A percentile compares a stretch with the other conserved stretches of the same genome.
These are phyloP conservation scores for Intubia oerlemansii DNA, from an alignment of 2,329 filamentous ascomycete genomes.

Conservation along the genomic window DNA sequence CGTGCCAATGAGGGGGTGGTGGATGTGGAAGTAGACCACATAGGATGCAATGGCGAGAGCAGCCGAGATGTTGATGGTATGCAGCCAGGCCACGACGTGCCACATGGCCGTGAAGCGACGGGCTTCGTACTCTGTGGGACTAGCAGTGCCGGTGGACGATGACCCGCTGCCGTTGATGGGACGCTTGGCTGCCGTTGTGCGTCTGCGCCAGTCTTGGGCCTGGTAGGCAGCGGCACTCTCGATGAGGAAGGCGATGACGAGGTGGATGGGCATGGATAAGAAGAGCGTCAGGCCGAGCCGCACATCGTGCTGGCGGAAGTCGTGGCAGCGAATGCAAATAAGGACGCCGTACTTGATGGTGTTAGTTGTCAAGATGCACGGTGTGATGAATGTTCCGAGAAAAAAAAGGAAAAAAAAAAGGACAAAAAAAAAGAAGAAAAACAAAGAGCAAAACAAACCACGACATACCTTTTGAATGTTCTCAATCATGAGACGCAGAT, in stretches of 20 bases:
- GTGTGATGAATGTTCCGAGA: slow-evolving; percentile 3
- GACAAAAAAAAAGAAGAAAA: slow-evolving; percentile 1
- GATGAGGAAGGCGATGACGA: slow-evolving; percentile 78
- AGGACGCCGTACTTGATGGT: slow-evolving; percentile 62
- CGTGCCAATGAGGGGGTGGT: slow-evolving; percentile 86
- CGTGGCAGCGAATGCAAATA: slow-evolving; percentile 78
- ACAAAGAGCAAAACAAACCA: too few relatives aligned
- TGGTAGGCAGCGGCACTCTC: slow-evolving; percentile 66
- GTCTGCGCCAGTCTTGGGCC: slow-evolving; percentile 45
- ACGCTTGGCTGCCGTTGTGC: slow-evolving; percentile 11
- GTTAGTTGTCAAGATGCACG: too few relatives aligned
- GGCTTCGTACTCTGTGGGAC: slow-evolving; percentile 37
- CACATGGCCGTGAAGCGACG: slow-evolving; percentile 54
- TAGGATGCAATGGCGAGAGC: slow-evolving; percentile 64
- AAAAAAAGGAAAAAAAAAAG: slow-evolving; percentile 2
- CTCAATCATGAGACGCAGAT: slow-evolving; percentile 84
- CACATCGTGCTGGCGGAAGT: slow-evolving; percentile 62
- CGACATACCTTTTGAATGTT: slow-evolving; percentile 68
- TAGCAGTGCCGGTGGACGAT: slow-evolving; percentile 27
- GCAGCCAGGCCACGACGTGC: slow-evolving; percentile 58
- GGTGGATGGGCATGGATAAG: slow-evolving; percentile 71
- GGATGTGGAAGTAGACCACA: slow-evolving; percentile 75
- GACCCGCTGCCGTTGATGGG: background rate
- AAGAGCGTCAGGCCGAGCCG: slow-evolving; percentile 59
- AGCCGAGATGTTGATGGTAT: slow-evolving; percentile 64